A percentile compares a stretch with the other conserved stretches of the same genome.
Evolutionary conservation across 345 rosid species (phyloP).

Genomic region (Murraya paniculata): DNA sequence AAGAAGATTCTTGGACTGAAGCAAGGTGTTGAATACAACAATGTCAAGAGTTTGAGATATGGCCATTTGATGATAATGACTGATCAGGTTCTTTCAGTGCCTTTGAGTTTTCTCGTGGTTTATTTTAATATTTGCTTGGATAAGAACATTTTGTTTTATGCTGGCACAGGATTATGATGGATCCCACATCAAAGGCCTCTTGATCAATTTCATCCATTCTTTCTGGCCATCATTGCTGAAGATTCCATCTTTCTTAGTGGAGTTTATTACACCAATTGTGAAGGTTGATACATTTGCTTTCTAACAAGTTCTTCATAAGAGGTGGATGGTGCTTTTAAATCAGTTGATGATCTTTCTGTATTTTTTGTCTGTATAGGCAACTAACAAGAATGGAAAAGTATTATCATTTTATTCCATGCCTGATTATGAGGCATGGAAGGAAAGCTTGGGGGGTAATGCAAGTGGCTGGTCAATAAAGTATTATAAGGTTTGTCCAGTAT

Average conservation of each 20-base stretch:
- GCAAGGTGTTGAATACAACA: constrained; percentile 68
- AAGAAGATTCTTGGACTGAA: constrained; percentile 96
- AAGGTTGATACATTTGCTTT: constrained; percentile 47
- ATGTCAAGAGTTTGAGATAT: constrained; percentile 86
- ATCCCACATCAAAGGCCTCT: constrained; percentile 90
- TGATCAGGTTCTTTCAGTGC: constrained; percentile 64
- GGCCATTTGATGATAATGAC: constrained; percentile 99
- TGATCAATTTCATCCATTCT: constrained; percentile 89
- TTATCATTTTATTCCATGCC: constrained; percentile 90
- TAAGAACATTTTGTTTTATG: constrained; percentile 6
- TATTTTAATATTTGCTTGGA: background rate
- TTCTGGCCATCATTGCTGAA: constrained; percentile 95
- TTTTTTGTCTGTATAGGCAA: constrained; percentile 48
- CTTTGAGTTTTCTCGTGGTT: background rate
- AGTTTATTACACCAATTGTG: constrained; percentile 94
- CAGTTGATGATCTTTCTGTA: background rate
- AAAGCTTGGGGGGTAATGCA: constrained; percentile 62
- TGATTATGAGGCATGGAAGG: constrained; percentile 83
- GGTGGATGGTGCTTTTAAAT: background rate
- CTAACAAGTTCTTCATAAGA: background rate
- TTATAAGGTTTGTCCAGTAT: constrained; percentile 67
- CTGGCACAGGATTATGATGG: constrained; percentile 90
- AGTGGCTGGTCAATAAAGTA: constrained; percentile 86
- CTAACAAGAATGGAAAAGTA: constrained; percentile 43
- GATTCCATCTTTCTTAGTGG: constrained; percentile 84